Evolutionary conservation across 768 basidiomycete species (phyloP).

Genomic region (Pleurotus tuber-regium): DNA sequence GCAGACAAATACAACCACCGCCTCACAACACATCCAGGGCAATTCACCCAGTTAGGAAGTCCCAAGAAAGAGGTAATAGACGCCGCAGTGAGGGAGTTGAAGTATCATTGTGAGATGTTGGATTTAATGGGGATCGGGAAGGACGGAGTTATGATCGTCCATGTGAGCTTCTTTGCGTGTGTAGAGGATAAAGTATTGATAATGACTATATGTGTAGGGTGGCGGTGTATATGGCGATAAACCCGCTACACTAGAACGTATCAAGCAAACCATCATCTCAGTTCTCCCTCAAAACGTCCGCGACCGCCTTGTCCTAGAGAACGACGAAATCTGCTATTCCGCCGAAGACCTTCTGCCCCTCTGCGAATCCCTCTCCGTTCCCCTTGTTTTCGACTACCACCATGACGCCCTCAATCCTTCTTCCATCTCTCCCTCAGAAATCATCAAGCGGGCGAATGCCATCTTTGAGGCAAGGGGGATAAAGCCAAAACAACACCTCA

Average conservation of each 20-base stretch:
- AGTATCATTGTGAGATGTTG: conserved; percentile 87
- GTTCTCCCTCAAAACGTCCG: conserved; percentile 63
- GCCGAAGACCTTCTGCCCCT: conserved; percentile 86
- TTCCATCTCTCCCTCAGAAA: conserved; percentile 54
- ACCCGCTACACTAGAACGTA: conserved; percentile 59
- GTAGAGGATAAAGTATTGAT: background rate
- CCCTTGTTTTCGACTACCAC: conserved; percentile 77
- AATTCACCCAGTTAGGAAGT: conserved; percentile 80
- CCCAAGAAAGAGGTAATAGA: conserved; percentile 73
- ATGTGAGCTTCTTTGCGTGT: conserved; percentile 40
- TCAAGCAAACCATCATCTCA: conserved; percentile 65
- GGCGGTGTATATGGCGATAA: conserved; percentile 88
- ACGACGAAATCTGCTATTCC: conserved; percentile 92
- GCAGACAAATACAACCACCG: conserved; percentile 73
- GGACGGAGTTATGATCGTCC: conserved; percentile 89
- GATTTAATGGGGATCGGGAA: conserved; percentile 76
- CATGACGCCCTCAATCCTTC: conserved; percentile 74
- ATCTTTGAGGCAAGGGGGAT: conserved; percentile 80
- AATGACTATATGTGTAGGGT: conserved; percentile 38
- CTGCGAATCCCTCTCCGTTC: conserved; percentile 80
- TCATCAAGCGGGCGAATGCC: conserved; percentile 72
- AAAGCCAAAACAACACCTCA: conserved; percentile 88
- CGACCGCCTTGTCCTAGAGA: conserved; percentile 83
- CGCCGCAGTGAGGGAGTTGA: conserved; percentile 75
- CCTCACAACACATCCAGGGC: conserved; percentile 86